These are phyloP conservation scores for Infundibulicybe gibba DNA, from an alignment of 768 basidiomycete genomes.

Conservation along the genomic window DNA sequence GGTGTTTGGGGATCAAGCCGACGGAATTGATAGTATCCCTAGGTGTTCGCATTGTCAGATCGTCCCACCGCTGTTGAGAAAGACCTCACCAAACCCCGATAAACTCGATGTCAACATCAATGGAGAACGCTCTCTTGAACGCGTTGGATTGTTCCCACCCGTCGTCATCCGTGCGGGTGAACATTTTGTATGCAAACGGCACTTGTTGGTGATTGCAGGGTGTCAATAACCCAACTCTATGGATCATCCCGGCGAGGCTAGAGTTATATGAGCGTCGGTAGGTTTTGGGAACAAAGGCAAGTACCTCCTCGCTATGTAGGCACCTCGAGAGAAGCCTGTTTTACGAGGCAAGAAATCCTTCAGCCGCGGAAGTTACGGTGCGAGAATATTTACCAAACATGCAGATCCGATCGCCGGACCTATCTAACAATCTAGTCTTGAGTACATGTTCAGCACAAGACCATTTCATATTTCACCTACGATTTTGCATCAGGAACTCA, in stretches of 20 bases:
- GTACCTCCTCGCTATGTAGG: constrained; percentile 47
- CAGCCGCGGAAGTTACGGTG: background rate
- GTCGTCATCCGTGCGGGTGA: constrained; percentile 31
- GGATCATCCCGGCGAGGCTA: constrained; percentile 52
- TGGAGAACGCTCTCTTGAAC: constrained; percentile 48
- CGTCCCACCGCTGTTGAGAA: background rate
- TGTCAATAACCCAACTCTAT: constrained; percentile 44
- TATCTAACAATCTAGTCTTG: constrained; percentile 22
- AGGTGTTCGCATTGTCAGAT: background rate
- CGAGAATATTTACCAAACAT: constrained; percentile 41
- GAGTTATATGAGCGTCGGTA: background rate
- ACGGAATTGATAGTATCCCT: constrained; percentile 60
- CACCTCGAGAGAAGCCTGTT: constrained; percentile 52
- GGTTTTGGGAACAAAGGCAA: background rate
- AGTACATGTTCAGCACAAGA: background rate
- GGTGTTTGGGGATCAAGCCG: constrained; percentile 35
- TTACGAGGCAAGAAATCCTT: constrained; percentile 1
- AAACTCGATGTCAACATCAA: constrained; percentile 45
- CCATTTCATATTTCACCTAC: constrained; percentile 17
- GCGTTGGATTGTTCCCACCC: constrained; percentile 42
- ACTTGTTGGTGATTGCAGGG: constrained; percentile 45
- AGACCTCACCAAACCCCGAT: constrained; percentile 41
- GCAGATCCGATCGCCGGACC: constrained; percentile 49
- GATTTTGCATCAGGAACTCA: constrained; percentile 58
- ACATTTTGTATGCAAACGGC: constrained; percentile 59